Conservation (phyloP, 257 asterid species). For the Nyctanthes arbortristis region DNA sequence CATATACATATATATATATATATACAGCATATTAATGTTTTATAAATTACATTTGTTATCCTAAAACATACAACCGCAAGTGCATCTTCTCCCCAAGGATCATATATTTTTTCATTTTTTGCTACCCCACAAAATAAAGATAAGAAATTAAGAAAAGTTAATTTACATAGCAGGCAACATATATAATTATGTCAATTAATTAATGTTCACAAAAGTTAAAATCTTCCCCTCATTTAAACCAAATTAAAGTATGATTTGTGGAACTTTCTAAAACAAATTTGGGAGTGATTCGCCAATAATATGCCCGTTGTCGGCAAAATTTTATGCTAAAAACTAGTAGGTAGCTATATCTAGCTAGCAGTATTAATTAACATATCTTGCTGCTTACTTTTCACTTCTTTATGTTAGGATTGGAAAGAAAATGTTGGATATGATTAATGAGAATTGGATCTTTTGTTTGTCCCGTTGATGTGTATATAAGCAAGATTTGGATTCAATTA, state of each 20-base stretch:
- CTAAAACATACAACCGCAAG: background rate
- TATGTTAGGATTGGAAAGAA: constrained; percentile 5
- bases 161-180: background rate
- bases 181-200: background rate
- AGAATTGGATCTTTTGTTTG: constrained; percentile 4
- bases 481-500: background rate
- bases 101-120: background rate
- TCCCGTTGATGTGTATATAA: constrained; percentile 21
- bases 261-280: too few relatives aligned
- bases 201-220: too few relatives aligned
- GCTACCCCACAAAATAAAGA: background rate
- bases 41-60: background rate
- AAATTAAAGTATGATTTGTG: too few relatives aligned
- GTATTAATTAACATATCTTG: background rate
- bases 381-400: background rate
- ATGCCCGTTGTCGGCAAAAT: constrained; percentile 34
- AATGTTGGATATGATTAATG: constrained; percentile 14
- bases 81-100: background rate
- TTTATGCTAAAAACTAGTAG: background rate
- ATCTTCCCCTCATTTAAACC: too few relatives aligned
- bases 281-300: too few relatives aligned
- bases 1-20: too few relatives aligned
- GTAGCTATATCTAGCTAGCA: background rate
- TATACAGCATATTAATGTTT: too few relatives aligned
- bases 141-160: background rate